Evolutionary conservation across 2,329 filamentous ascomycete genomes (phyloP), one percentile per base, ranked within the genome.

Genomic region (Paracoccidioides lutzii): DNA sequence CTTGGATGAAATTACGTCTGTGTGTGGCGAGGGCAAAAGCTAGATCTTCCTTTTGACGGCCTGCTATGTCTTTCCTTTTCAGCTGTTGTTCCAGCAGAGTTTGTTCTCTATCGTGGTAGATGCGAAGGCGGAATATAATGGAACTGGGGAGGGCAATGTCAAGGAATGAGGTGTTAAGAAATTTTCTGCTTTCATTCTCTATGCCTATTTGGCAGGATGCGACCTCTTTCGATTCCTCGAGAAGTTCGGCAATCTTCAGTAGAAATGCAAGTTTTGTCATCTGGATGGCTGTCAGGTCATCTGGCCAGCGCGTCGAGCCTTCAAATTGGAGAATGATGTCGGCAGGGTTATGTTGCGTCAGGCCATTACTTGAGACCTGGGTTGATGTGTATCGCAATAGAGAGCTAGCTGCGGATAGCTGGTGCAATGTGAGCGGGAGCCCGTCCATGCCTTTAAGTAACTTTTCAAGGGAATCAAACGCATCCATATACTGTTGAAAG

Each of bases 261-360:
- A 88, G 76, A 66, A 98, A 95, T 3, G 94, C 93, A 42, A 94
- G 81, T 71, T 98, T 98, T 10, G 90, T 90, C 65, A 90, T 83
- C 69, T 98, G 93, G 55, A 97, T 95, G 4, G 91, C 90, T 3
- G 81, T 81, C 7, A 97, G 73, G 65, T 94, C 89, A 66, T 97
- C 90, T 0, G 93, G 93, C 93, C 93, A 98, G 62, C 88, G 85
- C 48, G 83, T 85, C 5, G 93, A 97, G 4, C 87, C 88, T 72
- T 98, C 93, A 63, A 98, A 97, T 66, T 91, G 90, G 50, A 98
- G 78, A 44, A 90, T 80, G 37, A 94, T 80, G 61, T 94, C 84
- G 61, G 90, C 85, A 0, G 88, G 85, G 9, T 64, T 60, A 6
- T 63, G 58, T 37, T 57, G 58, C 22, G 60, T 58, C 32, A 61